A percentile compares a stretch with the other conserved stretches of the same genome.
Conservation (phyloP, 2,329 filamentous ascomycete species). For the Magnaporthiopsis incrustans region DNA sequence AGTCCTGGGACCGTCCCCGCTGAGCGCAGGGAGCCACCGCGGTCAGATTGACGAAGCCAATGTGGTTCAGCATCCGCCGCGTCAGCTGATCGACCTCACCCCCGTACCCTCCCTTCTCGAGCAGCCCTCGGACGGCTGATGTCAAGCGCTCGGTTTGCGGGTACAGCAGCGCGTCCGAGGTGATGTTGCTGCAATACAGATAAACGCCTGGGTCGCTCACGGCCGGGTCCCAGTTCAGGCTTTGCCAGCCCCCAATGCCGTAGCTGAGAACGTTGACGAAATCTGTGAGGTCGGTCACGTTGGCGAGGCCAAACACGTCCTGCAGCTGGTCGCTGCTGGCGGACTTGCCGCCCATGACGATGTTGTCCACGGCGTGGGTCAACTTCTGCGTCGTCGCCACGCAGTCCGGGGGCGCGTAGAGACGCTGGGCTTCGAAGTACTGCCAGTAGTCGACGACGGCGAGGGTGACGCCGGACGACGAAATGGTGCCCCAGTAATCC, state of each 20-base stretch:
- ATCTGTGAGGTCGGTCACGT: conserved; percentile 21
- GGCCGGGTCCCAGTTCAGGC: conserved; percentile 25
- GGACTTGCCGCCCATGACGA: conserved; percentile 19
- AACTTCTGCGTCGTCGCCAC: conserved; percentile 52
- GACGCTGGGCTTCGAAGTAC: conserved; percentile 23
- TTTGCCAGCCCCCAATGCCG: conserved; percentile 24
- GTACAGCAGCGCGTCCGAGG: conserved; percentile 18
- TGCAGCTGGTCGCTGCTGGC: conserved; percentile 21
- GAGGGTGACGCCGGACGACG: conserved; percentile 65
- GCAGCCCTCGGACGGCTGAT: conserved; percentile 19
- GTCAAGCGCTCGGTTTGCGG: conserved; percentile 18
- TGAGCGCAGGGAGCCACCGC: conserved; percentile 14
- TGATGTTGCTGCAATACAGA: conserved; percentile 22
- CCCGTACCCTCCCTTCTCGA: conserved; percentile 22
- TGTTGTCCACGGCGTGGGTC: conserved; percentile 25
- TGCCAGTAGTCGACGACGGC: conserved; percentile 22
- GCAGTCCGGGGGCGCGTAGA: conserved; percentile 44
- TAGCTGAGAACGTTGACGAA: conserved; percentile 22
- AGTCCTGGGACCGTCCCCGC: conserved; percentile 17
- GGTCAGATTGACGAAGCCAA: conserved; percentile 22
- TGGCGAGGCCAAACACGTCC: conserved; percentile 20
- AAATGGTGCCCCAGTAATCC: conserved; percentile 68
- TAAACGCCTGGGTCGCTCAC: conserved; percentile 20
- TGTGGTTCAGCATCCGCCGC: conserved; percentile 23
- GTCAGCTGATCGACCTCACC: conserved; percentile 19